Base-by-base conservation (phyloP, 2,329 filamentous ascomycete genomes). In the Monilinia fructicola region DNA sequence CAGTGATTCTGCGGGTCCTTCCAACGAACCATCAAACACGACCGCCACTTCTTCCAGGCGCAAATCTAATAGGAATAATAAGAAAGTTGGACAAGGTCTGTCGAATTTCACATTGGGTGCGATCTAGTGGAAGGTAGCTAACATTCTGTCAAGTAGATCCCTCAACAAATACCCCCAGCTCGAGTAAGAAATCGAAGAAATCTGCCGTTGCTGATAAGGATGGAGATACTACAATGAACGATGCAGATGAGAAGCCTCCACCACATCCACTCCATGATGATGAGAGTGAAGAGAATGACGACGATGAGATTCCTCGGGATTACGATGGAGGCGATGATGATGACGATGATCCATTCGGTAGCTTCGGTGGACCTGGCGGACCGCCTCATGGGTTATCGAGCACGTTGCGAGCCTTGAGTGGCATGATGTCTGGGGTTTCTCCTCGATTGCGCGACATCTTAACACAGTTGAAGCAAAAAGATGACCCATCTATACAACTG, bases 391-490 rank as follows among this genome's bases (percentile, higher is more conserved):
- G 87, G 23, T 81, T 98, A 38, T 91, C 92, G 9, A 91, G 83
- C 74, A 96, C 93, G 18, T 83, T 99, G 23, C 85, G 94, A 76
- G 93, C 93, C 23, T 81, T 99, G 71, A 96, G 88, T 64, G 93
- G 93, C 70, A 96, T 97, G 85, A 94, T 97, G 85, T 90, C 91
- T 2, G 91, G 93, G 50, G 88, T 94, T 67, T 90, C 91, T 28
- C 84, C 87, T 50, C 88, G 93, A 70, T 82, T 99, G 60, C 87
- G 94, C 66, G 91, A 92, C 67, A 89, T 93, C 62, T 80, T 94
- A 69, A 83, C 80, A 78, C 91, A 89, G 72, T 81, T 99, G 67
- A 89, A 90, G 71, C 88, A 91, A 73, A 94, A 93, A 76, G 91
- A 94, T 56, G 92, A 97, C 70, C 86, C 89, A 7, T 93, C 93